Percentiles rank a stretch among this genome's conserved stretches.
phyloP scores from a whole-genome alignment of 2,329 filamentous ascomycete species.

The Nothophaeocryptopus gaeumannii region DNA sequence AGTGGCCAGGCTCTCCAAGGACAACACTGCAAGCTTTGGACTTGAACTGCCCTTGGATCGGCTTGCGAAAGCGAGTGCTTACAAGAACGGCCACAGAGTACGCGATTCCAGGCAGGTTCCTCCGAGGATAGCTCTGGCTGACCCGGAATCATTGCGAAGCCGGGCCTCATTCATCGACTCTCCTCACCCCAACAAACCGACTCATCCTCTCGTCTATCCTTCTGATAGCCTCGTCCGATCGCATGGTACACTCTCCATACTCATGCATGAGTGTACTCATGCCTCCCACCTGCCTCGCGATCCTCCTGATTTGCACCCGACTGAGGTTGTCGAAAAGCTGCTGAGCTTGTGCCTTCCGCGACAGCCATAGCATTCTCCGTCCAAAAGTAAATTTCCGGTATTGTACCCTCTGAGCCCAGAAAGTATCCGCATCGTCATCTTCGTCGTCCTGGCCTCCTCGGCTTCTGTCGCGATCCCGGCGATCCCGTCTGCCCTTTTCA shows the following conservation, averaged over 20 bases:
- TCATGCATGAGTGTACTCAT: slow-evolving; percentile 33
- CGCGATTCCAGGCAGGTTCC: too few relatives aligned
- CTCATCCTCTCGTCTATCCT: slow-evolving; percentile 33
- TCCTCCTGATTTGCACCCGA: slow-evolving; percentile 40
- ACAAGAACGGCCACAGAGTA: too few relatives aligned
- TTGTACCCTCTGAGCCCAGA: slow-evolving; percentile 31
- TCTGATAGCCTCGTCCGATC: slow-evolving; percentile 25
- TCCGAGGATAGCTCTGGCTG: too few relatives aligned
- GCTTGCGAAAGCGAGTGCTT: too few relatives aligned
- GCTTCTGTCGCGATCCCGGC: slow-evolving; percentile 5
- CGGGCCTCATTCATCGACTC: slow-evolving; percentile 22
- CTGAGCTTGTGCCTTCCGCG: slow-evolving; percentile 37
- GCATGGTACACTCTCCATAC: slow-evolving; percentile 25
- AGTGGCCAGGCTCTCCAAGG: too few relatives aligned
- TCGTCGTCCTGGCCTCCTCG: slow-evolving; percentile 23
- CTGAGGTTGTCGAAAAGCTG: slow-evolving; percentile 36
- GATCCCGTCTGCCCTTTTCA: slow-evolving; percentile 11
- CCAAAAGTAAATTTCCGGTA: slow-evolving; percentile 37
- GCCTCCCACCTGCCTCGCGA: slow-evolving; percentile 35
- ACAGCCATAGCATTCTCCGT: slow-evolving; percentile 39
- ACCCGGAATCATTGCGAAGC: too few relatives aligned
- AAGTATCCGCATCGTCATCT: slow-evolving; percentile 31
- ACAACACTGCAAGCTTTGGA: too few relatives aligned
- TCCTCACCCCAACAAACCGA: slow-evolving; percentile 33
- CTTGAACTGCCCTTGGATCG: too few relatives aligned